Evolutionary conservation across 176 grass and related monocot species (phyloP), one percentile per base, ranked within the genome.

Genomic region (Puccinellia tenuiflora): DNA sequence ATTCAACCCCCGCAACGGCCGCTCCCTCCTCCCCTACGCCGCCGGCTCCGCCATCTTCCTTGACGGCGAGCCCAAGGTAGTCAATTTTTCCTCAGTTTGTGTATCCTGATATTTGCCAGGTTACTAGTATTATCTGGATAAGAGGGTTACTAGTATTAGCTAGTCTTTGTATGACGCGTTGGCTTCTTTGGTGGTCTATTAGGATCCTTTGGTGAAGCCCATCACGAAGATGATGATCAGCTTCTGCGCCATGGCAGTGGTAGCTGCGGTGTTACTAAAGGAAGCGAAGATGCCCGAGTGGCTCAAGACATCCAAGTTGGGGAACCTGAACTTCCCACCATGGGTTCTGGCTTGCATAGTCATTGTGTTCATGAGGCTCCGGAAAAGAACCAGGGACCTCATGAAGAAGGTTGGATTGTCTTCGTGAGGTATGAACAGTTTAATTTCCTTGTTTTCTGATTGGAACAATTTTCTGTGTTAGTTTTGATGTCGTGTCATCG

Each of bases 11-110:
- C 87, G 88, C 79, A 98, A 90, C 83, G 96, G 92, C 47, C 90
- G 90, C 6, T 98, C 96, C 38, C 86, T 93, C 64, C 90, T 98
- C 61, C 52, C 89, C 60, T 98, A 98, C 83, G 78, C 83, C 31
- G 72, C 83, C 25, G 89, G 75, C 53, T 92, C 93, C 62, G 86
- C 83, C 28, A 82, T 95, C 62, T 65, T 88, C 84, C 24, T 98
- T n/a, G 92, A 98, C 81, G 96, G 96, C 82, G 93, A 98, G 50
- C 93, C 96, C 63, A 98, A 93, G 92, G 96, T 92, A 78, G 25
- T 59, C 48, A 79, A 86, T 33, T 83, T 67, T 16, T 21, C 26
- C 76, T 63, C 53, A 22, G 9, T 79, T 29, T 30, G 42, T 11
- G 0, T 82, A 4, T 65, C 16, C n/a, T 77, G 59, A 57, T 25